Percentiles rank a stretch among this genome's conserved stretches.
Evolutionary conservation across 2,329 filamentous ascomycete species (phyloP).

Genomic region (Ophiostoma piceae): DNA sequence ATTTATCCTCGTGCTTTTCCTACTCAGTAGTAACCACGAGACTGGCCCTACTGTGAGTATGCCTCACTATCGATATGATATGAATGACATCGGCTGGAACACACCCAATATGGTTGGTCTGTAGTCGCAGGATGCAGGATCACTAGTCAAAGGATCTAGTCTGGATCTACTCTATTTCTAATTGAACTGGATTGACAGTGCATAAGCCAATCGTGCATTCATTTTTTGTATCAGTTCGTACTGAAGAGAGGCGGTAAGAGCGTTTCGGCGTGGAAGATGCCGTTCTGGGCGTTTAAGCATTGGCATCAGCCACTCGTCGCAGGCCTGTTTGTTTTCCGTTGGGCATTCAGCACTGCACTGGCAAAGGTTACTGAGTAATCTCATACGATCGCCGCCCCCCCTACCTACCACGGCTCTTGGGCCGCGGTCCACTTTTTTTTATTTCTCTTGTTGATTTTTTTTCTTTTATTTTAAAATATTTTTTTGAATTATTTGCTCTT

Average conservation of each 20-base stretch:
- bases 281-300: neutral
- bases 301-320: neutral
- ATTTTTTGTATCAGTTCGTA: too few relatives aligned
- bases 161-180: neutral
- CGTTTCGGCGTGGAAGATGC: neutral
- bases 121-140: neutral
- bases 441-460: neutral
- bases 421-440: neutral
- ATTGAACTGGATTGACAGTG: neutral
- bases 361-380: conserved; percentile 24
- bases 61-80: neutral
- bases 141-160: neutral
- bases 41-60: conserved; percentile 11
- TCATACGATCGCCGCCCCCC: conserved; percentile 30
- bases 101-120: neutral
- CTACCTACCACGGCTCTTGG: conserved; percentile 6
- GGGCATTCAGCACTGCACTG: neutral
- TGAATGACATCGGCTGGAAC: neutral
- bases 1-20: neutral
- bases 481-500: neutral
- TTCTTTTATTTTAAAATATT: neutral
- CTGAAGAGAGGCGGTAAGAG: neutral
- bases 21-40: conserved; percentile 19
- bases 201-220: neutral
- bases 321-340: neutral